phyloP scores from a whole-genome alignment of 495 filamentous ascomycete species.

The Cercophora sp. region DNA sequence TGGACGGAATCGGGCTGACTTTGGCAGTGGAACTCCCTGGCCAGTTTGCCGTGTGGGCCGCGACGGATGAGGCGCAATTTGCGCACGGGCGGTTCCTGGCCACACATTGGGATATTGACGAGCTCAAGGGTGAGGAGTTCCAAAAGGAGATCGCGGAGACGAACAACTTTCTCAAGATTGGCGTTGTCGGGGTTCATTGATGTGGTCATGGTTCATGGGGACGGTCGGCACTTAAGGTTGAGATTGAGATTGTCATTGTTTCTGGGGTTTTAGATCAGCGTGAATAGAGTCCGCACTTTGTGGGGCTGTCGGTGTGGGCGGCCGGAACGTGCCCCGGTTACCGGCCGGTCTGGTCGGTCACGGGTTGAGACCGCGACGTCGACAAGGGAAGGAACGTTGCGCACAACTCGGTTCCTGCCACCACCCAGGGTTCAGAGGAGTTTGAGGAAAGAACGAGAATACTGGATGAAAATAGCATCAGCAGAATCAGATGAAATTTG shows the following conservation, averaged over 20 bases:
- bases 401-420: no score
- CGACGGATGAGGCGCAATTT: constrained; percentile 46
- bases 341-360: background rate
- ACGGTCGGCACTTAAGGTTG: no score
- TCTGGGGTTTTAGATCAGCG: background rate
- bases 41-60: constrained; percentile 48
- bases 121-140: constrained; percentile 29
- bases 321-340: background rate
- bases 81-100: constrained; percentile 48
- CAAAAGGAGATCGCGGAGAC: background rate
- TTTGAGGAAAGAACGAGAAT: no score
- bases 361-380: background rate
- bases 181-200: background rate
- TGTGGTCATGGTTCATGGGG: no score
- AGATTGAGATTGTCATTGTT: background rate
- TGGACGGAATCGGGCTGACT: background rate
- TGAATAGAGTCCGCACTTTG: background rate
- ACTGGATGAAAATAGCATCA: background rate
- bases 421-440: no score
- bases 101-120: constrained; percentile 53
- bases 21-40: constrained; percentile 33
- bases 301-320: background rate
- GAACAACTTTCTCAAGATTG: background rate
- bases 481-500: background rate
- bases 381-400: no score